Percentiles rank a stretch among this genome's conserved stretches.
Evolutionary conservation across 2,329 filamentous ascomycete genomes (phyloP).

Genomic region (Calonectria naviculata): DNA sequence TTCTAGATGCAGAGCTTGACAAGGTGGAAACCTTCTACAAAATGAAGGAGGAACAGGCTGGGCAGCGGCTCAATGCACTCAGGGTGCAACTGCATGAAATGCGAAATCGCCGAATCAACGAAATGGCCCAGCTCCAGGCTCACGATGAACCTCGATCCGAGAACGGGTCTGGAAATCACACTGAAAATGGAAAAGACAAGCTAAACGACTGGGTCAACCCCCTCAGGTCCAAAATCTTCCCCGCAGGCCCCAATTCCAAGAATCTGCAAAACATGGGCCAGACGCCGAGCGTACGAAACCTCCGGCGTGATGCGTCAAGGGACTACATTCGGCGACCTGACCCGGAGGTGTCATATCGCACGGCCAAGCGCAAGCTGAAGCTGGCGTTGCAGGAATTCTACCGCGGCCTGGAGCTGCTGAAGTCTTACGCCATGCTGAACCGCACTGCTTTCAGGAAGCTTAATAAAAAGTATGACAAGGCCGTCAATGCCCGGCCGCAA

Average conservation of each 20-base stretch:
- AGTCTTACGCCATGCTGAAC: slow-evolving; percentile 91
- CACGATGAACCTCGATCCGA: slow-evolving; percentile 41
- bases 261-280: slow-evolving; percentile 65
- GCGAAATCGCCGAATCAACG: slow-evolving; percentile 83
- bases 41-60: slow-evolving; percentile 87
- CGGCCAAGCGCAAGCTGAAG: slow-evolving; percentile 92
- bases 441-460: slow-evolving; percentile 95
- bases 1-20: slow-evolving; percentile 84
- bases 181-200: slow-evolving; percentile 41
- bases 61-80: slow-evolving; percentile 74
- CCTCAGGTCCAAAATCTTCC: slow-evolving; percentile 64
- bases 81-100: slow-evolving; percentile 92
- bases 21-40: slow-evolving; percentile 95
- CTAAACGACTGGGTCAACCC: slow-evolving; percentile 61
- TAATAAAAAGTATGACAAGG: slow-evolving; percentile 99
- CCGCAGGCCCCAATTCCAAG: slow-evolving; percentile 70
- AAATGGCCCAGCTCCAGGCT: slow-evolving; percentile 64
- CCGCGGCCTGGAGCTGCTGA: slow-evolving; percentile 88
- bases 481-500: slow-evolving; percentile 80
- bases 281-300: slow-evolving; percentile 44
- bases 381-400: slow-evolving; percentile 93
- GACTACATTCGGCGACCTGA: slow-evolving; percentile 64
- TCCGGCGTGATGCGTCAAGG: slow-evolving; percentile 48
- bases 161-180: slow-evolving; percentile 17
- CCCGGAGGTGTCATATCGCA: slow-evolving; percentile 80